Conservation (phyloP, 2,329 filamentous ascomycete species). For the Dendryphion nanum region DNA sequence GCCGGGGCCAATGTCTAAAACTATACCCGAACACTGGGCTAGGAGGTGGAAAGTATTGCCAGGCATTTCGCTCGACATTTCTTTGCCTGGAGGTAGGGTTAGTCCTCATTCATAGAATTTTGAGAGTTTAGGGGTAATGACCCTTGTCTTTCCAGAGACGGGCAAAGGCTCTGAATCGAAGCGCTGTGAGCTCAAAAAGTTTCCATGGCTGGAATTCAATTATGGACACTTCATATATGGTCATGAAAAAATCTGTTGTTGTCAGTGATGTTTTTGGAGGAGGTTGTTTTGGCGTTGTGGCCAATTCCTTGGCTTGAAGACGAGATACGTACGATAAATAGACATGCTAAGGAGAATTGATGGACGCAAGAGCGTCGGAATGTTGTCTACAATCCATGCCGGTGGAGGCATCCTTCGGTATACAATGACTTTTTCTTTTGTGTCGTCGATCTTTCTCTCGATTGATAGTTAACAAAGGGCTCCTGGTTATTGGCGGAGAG, state of each 20-base stretch:
- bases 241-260: constrained; percentile 33
- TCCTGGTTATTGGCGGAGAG: no score
- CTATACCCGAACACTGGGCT: constrained; percentile 23
- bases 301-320: no score
- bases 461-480: no score
- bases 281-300: neutral
- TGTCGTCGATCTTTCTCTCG: no score
- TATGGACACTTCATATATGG: constrained; percentile 29
- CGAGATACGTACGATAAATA: constrained; percentile 23
- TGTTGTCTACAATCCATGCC: constrained; percentile 14
- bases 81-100: constrained; percentile 16
- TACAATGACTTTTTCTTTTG: no score
- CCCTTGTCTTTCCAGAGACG: constrained; percentile 36
- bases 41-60: constrained; percentile 28
- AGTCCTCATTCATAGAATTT: neutral
- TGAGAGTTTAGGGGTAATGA: constrained; percentile 1
- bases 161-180: constrained; percentile 34
- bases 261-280: constrained; percentile 4
- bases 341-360: constrained; percentile 22
- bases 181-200: constrained; percentile 26
- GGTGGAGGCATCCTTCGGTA: no score
- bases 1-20: constrained; percentile 49
- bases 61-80: constrained; percentile 38
- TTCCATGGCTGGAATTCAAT: constrained; percentile 23
- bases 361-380: constrained; percentile 29